Conservation (phyloP, 23 red algal genomes). For the Agarophyton chilense region DNA sequence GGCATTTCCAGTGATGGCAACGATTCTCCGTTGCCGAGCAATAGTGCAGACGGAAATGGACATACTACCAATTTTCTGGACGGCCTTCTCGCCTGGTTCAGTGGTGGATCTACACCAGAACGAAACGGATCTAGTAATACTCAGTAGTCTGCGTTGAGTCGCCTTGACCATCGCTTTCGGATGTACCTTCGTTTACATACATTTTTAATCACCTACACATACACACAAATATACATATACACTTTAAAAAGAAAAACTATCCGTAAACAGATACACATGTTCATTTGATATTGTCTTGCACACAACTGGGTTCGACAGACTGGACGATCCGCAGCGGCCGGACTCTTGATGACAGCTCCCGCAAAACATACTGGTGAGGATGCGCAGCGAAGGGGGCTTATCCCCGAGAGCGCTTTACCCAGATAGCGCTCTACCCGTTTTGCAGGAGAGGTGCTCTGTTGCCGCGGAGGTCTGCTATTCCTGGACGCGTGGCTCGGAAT, state of each 20-base stretch:
- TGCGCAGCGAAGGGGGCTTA: no score
- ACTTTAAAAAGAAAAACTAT: neutral
- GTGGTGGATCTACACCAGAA: constrained; percentile 40
- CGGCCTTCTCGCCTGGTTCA: constrained; percentile 49
- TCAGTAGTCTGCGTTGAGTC: neutral
- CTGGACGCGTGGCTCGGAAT: no score
- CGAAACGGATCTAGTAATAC: neutral
- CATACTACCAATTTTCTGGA: constrained; percentile 50
- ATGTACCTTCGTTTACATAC: neutral
- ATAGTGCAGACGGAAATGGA: constrained; percentile 9
- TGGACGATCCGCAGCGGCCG: no score
- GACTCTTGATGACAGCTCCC: no score
- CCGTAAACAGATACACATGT: neutral
- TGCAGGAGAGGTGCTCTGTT: no score
- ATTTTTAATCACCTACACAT: neutral
- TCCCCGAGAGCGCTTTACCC: no score
- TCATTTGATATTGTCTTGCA: neutral
- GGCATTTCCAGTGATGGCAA: neutral
- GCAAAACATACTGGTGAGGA: no score
- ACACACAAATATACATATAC: neutral
- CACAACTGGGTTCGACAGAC: no score
- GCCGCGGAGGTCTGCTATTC: no score
- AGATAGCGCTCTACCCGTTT: no score
- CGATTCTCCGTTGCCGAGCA: neutral
- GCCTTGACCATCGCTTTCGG: no score